Evolutionary conservation across 2,329 filamentous ascomycete species (phyloP).

Genomic region (Plenodomus tracheiphilus): DNA sequence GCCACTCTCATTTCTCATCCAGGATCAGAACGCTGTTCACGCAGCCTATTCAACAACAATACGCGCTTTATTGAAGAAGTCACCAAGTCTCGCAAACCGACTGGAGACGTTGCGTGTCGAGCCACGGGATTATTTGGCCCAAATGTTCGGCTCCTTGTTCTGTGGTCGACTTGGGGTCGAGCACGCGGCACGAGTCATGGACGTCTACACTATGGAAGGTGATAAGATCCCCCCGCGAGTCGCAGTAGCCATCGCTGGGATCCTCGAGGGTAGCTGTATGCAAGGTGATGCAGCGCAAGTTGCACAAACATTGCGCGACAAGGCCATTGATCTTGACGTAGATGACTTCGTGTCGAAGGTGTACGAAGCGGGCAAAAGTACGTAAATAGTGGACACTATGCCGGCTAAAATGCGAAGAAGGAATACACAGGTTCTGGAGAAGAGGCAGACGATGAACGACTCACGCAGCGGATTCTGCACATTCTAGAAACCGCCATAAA

Average conservation of each 20-base stretch:
- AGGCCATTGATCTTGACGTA: constrained; percentile 20
- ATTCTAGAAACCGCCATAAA: too few relatives aligned
- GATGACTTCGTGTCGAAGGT: constrained; percentile 40
- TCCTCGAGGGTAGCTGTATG: constrained; percentile 51
- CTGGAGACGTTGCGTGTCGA: constrained; percentile 51
- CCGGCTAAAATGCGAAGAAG: background rate
- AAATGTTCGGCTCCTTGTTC: constrained; percentile 67
- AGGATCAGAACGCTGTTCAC: constrained; percentile 68
- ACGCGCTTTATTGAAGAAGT: constrained; percentile 67
- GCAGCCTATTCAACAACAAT: constrained; percentile 72
- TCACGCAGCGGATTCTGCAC: too few relatives aligned
- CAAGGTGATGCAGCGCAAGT: constrained; percentile 41
- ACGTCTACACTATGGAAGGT: constrained; percentile 81
- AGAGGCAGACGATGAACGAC: too few relatives aligned
- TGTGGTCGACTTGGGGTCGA: constrained; percentile 66
- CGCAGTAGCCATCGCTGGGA: constrained; percentile 66
- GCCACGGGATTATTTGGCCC: constrained; percentile 57
- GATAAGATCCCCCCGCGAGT: constrained; percentile 72
- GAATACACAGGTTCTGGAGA: too few relatives aligned
- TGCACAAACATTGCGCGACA: constrained; percentile 15
- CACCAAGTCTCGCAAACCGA: constrained; percentile 65
- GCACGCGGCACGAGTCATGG: constrained; percentile 74
- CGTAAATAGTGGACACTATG: background rate
- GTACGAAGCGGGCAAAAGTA: constrained; percentile 40
- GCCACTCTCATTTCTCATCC: constrained; percentile 74